Base-by-base conservation (phyloP, 2,329 filamentous ascomycete species). In the Trichophyton schoenleinii region DNA sequence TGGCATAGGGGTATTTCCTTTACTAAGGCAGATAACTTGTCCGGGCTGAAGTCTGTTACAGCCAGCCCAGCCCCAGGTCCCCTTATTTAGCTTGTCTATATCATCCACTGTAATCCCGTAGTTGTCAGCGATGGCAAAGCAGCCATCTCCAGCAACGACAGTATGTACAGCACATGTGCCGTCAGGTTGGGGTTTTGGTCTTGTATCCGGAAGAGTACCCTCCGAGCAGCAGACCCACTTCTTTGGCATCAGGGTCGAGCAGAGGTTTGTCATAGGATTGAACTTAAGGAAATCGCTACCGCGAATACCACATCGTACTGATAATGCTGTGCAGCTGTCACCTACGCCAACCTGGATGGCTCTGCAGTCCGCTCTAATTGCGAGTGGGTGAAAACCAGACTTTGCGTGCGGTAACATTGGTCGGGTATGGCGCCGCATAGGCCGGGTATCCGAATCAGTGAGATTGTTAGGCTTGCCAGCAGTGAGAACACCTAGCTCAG, bases 1-100 rank as follows among this genome's bases (percentile, higher is more conserved):
- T 1, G 78, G 78, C 68, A 79, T 72, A 0, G 77, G 76, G 3
- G 76, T 70, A 1, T 62, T 64, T 2, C 78, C 78, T 0, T 66
- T 63, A 62, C 74, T 76, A 0, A 79, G 65, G 61, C 78, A 80
- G 3, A 79, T 74, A 8, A 66, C 67, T 1, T 62, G 42, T 0
- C 70, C 70, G n/a, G 66, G 57, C 18, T 64, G 62, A 3, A 80
- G 62, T 6, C 66, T 52, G 0, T 65, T 58, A 63, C 78, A 80
- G 6, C 73, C 75, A 2, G 44, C 9, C 53, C 53, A 73, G 2
- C 62, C 74, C 76, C 77, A 80, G 3, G 76, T 78, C 2, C 73
- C 68, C 20, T 34, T 57, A 64, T 80, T 80, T 53, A 70, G 74
- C 0, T 63, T 62, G 20, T 75, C 69, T 11, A 82, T 70, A 2